Evolutionary conservation across 352 stramenopile species (phyloP).

Genomic region (Blastocystis sp.): DNA sequence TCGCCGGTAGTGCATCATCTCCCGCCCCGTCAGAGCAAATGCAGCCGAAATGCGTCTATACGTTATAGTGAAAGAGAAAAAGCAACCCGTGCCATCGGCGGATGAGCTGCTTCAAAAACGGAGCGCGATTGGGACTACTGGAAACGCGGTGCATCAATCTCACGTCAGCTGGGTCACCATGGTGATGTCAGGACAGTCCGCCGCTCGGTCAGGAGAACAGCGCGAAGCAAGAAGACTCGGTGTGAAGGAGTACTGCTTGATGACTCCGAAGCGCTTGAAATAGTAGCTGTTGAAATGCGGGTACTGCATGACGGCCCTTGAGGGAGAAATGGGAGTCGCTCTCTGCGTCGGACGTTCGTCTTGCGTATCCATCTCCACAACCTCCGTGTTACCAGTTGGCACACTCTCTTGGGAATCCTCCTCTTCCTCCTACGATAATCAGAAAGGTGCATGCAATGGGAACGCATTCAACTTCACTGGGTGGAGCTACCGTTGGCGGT

Average conservation of each 20-base stretch:
- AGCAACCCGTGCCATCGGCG: background rate
- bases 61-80: background rate
- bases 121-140: background rate
- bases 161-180: constrained; percentile 38
- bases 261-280: background rate
- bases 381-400: too few species aligned
- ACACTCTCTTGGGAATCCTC: too few species aligned
- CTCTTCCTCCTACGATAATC: too few species aligned
- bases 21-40: background rate
- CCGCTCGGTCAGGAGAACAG: background rate
- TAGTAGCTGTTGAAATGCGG: background rate
- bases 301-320: background rate
- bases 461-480: too few species aligned
- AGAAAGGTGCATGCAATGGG: too few species aligned
- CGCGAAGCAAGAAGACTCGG: background rate
- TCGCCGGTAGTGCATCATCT: background rate
- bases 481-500: too few species aligned
- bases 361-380: too few species aligned
- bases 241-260: constrained; percentile 13
- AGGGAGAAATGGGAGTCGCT: too few species aligned
- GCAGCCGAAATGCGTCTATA: constrained; percentile 1
- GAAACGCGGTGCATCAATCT: background rate
- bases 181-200: constrained; percentile 17
- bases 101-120: background rate
- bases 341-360: too few species aligned